phyloP scores from a whole-genome alignment of 495 filamentous ascomycete genomes.

The Penicillium maclennaniae region DNA sequence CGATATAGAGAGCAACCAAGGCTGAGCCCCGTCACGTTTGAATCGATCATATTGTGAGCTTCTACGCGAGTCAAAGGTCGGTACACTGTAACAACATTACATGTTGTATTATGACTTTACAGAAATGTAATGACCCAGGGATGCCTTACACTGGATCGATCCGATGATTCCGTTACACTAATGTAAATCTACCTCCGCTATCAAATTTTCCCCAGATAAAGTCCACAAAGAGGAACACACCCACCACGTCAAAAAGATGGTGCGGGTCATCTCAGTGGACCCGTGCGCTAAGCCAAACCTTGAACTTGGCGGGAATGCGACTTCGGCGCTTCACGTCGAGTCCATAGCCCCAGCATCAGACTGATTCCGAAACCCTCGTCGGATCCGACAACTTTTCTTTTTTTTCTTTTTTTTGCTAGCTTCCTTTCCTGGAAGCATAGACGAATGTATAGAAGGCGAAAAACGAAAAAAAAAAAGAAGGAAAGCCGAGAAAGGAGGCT shows the following conservation, averaged over 20 bases:
- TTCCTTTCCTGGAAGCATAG: no score
- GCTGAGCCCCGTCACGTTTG: no score
- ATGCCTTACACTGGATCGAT: no score
- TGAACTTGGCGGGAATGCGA: background rate
- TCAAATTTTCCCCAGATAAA: background rate
- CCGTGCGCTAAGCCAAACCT: constrained; percentile 1
- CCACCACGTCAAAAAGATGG: background rate
- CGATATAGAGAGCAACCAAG: no score
- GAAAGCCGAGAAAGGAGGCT: constrained; percentile 3
- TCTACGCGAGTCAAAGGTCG: no score
- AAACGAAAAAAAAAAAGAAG: background rate
- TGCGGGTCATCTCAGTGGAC: background rate
- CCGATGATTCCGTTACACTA: background rate
- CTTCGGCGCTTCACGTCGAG: background rate
- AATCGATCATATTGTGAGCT: no score
- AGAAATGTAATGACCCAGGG: no score
- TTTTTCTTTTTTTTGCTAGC: no score
- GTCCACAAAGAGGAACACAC: constrained; percentile 4
- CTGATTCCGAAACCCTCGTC: background rate
- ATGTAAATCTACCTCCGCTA: constrained; percentile 9
- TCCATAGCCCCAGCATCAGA: background rate
- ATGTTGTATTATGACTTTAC: no score
- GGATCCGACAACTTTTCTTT: no score
- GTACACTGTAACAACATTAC: no score
- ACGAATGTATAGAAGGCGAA: background rate